Evolutionary conservation across 257 asterid genomes (phyloP).

Genomic region (Mentha longifolia): DNA sequence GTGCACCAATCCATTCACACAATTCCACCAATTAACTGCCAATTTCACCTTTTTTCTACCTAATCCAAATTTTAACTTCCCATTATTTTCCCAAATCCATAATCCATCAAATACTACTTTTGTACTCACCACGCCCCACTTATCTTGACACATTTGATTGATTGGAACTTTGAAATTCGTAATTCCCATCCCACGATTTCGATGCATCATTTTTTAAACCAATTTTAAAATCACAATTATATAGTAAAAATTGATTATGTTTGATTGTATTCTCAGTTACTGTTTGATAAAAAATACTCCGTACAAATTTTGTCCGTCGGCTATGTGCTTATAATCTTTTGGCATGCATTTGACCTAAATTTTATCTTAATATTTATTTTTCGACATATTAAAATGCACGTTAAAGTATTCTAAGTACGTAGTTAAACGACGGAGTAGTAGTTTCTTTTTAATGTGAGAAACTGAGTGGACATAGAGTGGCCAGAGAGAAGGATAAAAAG

Average conservation of each 20-base stretch:
- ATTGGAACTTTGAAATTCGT: not conserved
- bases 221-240: too few species aligned
- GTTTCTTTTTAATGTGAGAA: conserved; percentile 14
- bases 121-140: conserved; percentile 8
- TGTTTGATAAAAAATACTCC: too few species aligned
- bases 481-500: conserved; percentile 31
- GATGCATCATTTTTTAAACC: not conserved
- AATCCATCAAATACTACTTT: conserved; percentile 29
- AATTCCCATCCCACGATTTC: not conserved
- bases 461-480: conserved; percentile 25
- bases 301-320: too few species aligned
- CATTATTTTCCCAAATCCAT: conserved; percentile 25
- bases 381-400: too few species aligned
- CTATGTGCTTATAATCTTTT: too few species aligned
- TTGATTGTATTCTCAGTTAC: too few species aligned
- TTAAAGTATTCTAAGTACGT: too few species aligned
- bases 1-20: conserved; percentile 45
- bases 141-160: too few species aligned
- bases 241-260: too few species aligned
- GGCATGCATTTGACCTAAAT: too few species aligned
- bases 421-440: too few species aligned
- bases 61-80: not conserved
- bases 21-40: conserved; percentile 42
- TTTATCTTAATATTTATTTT: too few species aligned
- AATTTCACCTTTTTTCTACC: conserved; percentile 35